These are phyloP conservation scores for Brassica cretica DNA, from an alignment of 345 rosid species.

Conservation along the genomic window DNA sequence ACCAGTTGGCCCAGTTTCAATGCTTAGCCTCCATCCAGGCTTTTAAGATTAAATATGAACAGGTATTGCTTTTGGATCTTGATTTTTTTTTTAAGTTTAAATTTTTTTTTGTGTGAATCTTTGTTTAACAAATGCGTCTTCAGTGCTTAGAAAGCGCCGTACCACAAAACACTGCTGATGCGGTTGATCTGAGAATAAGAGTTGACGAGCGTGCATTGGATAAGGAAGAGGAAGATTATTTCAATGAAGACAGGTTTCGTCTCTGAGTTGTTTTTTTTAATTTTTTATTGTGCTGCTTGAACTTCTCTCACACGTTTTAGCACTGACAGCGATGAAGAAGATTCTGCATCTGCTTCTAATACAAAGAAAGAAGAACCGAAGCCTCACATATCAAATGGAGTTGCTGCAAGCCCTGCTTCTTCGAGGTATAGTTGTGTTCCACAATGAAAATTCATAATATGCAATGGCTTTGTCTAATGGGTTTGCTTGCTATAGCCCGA, in stretches of 20 bases:
- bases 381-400: constrained; percentile 73
- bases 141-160: constrained; percentile 82
- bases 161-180: constrained; percentile 50
- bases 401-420: constrained; percentile 51
- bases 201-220: constrained; percentile 83
- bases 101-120: neutral
- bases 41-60: constrained; percentile 84
- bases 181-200: constrained; percentile 63
- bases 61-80: constrained; percentile 53
- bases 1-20: constrained; percentile 72
- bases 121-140: constrained; percentile 27
- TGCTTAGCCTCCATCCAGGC: constrained; percentile 66
- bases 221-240: constrained; percentile 98
- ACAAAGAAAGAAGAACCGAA: constrained; percentile 46
- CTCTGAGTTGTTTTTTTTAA: neutral
- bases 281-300: neutral
- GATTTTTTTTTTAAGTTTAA: neutral
- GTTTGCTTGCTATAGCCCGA: constrained; percentile 45
- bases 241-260: constrained; percentile 80
- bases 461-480: constrained; percentile 14
- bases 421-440: constrained; percentile 53
- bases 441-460: neutral
- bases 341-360: constrained; percentile 45
- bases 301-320: neutral
- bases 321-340: neutral